These are phyloP conservation scores for Myxozyma udenii DNA, from an alignment of 805 yeast species.

Conservation along the genomic window DNA sequence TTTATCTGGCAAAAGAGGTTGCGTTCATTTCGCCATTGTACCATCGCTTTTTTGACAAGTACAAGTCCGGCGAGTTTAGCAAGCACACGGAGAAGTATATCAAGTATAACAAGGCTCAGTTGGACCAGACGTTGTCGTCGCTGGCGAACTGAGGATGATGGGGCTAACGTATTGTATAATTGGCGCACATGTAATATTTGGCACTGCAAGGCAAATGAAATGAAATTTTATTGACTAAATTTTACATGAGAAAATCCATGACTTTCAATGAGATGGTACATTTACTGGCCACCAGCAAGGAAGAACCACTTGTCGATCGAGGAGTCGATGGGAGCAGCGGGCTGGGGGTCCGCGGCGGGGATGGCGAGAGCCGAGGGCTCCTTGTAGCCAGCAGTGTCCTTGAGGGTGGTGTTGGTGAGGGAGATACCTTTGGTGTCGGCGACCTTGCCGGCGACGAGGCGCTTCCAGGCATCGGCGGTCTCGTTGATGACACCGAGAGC, in stretches of 20 bases:
- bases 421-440: conserved; percentile 57
- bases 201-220: too few relatives aligned
- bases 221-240: too few relatives aligned
- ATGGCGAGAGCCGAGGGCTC: conserved; percentile 47
- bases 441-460: conserved; percentile 61
- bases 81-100: conserved; percentile 69
- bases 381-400: conserved; percentile 53
- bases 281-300: conserved; percentile 53
- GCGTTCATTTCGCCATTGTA: conserved; percentile 77
- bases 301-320: conserved; percentile 98
- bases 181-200: too few relatives aligned
- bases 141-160: conserved; percentile 30
- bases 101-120: conserved; percentile 45
- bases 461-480: conserved; percentile 81
- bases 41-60: conserved; percentile 77
- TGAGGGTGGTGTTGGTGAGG: conserved; percentile 72
- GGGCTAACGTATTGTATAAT: too few relatives aligned
- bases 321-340: conserved; percentile 90
- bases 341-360: conserved; percentile 60
- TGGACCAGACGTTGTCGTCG: conserved; percentile 42
- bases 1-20: conserved; percentile 65
- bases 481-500: conserved; percentile 82
- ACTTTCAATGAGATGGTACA: too few relatives aligned
- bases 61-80: conserved; percentile 64
- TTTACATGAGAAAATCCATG: too few relatives aligned